Evolutionary conservation across 1,284 basidiomycete species (phyloP), one percentile per base, ranked within the genome.

Genomic region (Cryptococcus floricola): DNA sequence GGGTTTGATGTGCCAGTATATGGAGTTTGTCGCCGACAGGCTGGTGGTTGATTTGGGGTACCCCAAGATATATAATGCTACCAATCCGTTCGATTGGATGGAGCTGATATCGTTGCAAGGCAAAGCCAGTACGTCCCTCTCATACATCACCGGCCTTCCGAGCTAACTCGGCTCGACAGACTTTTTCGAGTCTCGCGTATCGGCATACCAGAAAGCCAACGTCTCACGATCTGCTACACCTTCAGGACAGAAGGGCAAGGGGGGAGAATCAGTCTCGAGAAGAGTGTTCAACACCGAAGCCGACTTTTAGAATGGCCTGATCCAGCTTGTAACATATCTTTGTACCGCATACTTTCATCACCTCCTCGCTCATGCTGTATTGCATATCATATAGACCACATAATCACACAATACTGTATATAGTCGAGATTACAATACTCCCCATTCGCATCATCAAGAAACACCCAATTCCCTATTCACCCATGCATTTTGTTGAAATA

Each of bases 11-110:
- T 82, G 86, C 69, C 90, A 91, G 68, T 97, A 96, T 78, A 96
- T 97, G 63, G 89, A 95, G 74, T 97, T 94, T 64, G 91, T 96
- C 37, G 93, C 94, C 16, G 94, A 97, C 70, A 63, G 93, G 49
- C 81, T 97, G 1, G 83, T 94, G 27, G 84, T 88, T 3, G 82
- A 88, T 1, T 80, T 95, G n/a, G 68, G 91, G 27, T 89, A 87
- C 62, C 80, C 84, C 18, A 92, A 91, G 75, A 73, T 84, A 54
- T 96, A 90, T 77, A 78, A 85, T 60, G 79, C 81, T 1, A 80
- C 81, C 5, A 92, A 92, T 65, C 89, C 89, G 8, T 82, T 83
- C 66, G 76, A 82, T 70, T 91, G 90, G 73, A 94, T 94, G 91
- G 91, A 93, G 63, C 86, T 91, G 82, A 95, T 94, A 49, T 91